A percentile compares a stretch with the other conserved stretches of the same genome.
Conservation (phyloP, 768 basidiomycete species). For the Psilocybe sp. region DNA sequence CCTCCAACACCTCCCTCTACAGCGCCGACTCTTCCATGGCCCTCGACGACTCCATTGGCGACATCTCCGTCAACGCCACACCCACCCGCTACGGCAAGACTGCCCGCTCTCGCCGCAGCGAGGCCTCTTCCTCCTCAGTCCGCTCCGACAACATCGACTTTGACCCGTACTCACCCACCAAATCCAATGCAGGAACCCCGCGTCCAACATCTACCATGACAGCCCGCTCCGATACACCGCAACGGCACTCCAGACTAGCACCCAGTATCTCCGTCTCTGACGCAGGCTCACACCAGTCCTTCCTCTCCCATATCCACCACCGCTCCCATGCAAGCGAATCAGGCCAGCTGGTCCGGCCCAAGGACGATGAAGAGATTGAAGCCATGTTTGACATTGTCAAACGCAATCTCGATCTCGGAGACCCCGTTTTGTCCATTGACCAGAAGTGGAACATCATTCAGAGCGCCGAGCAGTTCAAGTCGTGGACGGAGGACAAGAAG, state of each 20-base stretch:
- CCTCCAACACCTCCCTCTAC: constrained; percentile 47
- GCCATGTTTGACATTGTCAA: constrained; percentile 76
- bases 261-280: constrained; percentile 53
- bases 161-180: constrained; percentile 35
- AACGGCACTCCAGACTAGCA: constrained; percentile 61
- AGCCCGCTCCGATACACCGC: constrained; percentile 48
- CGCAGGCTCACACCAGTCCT: constrained; percentile 36
- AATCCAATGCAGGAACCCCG: constrained; percentile 33
- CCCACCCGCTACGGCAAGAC: constrained; percentile 29
- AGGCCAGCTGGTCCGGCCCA: constrained; percentile 77
- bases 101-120: constrained; percentile 48
- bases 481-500: constrained; percentile 68
- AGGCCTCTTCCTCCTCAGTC: constrained; percentile 51
- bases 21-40: constrained; percentile 60
- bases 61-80: constrained; percentile 30
- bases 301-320: constrained; percentile 54
- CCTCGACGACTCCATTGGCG: constrained; percentile 46
- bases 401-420: constrained; percentile 62
- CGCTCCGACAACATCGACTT: constrained; percentile 59
- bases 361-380: constrained; percentile 75
- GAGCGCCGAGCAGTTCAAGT: constrained; percentile 71
- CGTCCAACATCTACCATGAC: constrained; percentile 53
- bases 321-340: constrained; percentile 48
- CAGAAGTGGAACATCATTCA: constrained; percentile 93
- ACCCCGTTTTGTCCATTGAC: constrained; percentile 61